phyloP scores from a whole-genome alignment of 306 rosid genomes.

The Hippophae tibetana region DNA sequence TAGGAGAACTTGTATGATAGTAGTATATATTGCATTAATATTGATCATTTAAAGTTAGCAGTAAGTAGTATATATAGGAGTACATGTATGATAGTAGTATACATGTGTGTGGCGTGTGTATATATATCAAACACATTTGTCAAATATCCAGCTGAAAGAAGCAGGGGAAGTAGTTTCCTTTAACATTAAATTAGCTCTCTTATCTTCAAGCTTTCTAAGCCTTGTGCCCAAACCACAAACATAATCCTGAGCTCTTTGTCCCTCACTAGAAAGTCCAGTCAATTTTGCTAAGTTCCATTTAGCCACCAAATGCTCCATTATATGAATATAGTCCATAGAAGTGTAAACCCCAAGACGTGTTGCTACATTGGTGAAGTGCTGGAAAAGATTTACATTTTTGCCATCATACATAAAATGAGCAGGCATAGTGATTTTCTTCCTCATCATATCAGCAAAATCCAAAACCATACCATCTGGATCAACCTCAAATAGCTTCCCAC shows the following conservation, averaged over 20 bases:
- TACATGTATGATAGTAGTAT: no score
- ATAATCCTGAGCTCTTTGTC: neutral
- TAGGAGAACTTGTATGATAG: no score
- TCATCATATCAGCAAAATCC: no score
- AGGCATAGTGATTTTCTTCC: no score
- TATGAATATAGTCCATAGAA: neutral
- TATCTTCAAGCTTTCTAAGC: neutral
- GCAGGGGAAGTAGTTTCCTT: neutral
- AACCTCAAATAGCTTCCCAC: no score
- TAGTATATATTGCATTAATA: no score
- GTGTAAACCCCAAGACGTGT: neutral
- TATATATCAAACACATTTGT: neutral
- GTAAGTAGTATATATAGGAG: no score
- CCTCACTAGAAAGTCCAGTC: neutral
- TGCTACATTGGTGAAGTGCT: neutral
- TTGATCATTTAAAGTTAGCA: no score
- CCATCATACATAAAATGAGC: neutral
- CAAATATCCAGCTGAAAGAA: neutral
- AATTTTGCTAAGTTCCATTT: neutral
- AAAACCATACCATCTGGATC: no score
- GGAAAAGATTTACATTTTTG: neutral
- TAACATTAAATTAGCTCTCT: neutral
- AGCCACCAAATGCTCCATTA: neutral
- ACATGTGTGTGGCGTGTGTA: no score
- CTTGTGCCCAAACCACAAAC: neutral